These are phyloP conservation scores for Inosperma sp. DNA, from an alignment of 768 basidiomycete species.

Conservation along the genomic window DNA sequence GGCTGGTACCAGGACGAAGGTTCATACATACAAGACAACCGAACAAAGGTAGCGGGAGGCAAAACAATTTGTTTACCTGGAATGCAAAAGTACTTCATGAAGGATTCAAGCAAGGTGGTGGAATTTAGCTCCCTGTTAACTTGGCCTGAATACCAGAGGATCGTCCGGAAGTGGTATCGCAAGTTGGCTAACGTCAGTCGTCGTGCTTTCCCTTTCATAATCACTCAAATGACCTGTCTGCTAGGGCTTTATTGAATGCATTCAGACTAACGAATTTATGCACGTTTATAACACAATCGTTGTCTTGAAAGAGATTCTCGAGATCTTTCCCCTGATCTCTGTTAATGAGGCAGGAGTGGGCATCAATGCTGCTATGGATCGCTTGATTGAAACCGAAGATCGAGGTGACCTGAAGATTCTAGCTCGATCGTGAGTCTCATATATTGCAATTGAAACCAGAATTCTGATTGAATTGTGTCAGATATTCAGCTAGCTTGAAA, in stretches of 20 bases:
- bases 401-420: slow-evolving; percentile 82
- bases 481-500: slow-evolving; percentile 72
- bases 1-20: slow-evolving; percentile 79
- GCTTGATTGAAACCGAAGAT: slow-evolving; percentile 68
- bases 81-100: slow-evolving; percentile 50
- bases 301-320: slow-evolving; percentile 85
- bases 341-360: slow-evolving; percentile 50
- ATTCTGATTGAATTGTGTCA: slow-evolving; percentile 20
- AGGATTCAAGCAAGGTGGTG: slow-evolving; percentile 42
- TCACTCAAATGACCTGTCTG: slow-evolving; percentile 4
- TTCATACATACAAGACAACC: slow-evolving; percentile 66
- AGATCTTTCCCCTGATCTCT: slow-evolving; percentile 76
- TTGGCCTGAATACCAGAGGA: slow-evolving; percentile 65
- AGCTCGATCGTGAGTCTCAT: slow-evolving; percentile 58
- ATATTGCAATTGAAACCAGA: background rate
- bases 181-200: slow-evolving; percentile 59
- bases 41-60: slow-evolving; percentile 52
- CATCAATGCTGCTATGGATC: slow-evolving; percentile 59
- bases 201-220: background rate
- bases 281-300: slow-evolving; percentile 97
- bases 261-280: slow-evolving; percentile 90
- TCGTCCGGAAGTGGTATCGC: slow-evolving; percentile 82
- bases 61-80: slow-evolving; percentile 64
- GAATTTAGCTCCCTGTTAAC: slow-evolving; percentile 45
- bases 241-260: slow-evolving; percentile 75